A percentile compares a stretch with the other conserved stretches of the same genome.
phyloP scores from a whole-genome alignment of 352 stramenopile genomes.

The Phytophthora capsici region DNA sequence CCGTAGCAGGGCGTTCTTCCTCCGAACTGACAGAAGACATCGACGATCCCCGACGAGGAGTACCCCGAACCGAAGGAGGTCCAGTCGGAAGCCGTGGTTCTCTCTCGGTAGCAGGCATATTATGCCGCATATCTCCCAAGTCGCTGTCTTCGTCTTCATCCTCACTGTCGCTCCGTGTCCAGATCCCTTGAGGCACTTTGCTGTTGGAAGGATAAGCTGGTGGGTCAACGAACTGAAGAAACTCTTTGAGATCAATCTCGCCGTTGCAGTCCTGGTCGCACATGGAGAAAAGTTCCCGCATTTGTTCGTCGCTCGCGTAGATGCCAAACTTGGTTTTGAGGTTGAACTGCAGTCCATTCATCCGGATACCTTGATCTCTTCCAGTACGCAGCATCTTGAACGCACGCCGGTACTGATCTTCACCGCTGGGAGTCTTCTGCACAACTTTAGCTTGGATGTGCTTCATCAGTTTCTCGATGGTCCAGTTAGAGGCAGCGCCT shows the following conservation, averaged over 20 bases:
- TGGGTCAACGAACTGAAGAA: constrained; percentile 75
- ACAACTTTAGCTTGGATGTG: constrained; percentile 84
- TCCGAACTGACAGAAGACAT: constrained; percentile 7
- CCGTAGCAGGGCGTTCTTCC: constrained; percentile 1
- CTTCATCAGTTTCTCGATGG: constrained; percentile 65
- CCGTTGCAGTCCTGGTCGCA: constrained; percentile 72
- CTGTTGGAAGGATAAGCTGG: constrained; percentile 66
- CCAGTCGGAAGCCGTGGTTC: neutral
- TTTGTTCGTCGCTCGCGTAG: constrained; percentile 76
- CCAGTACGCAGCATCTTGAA: constrained; percentile 84
- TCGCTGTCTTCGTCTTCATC: constrained; percentile 28
- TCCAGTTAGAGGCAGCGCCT: constrained; percentile 65
- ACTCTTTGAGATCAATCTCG: constrained; percentile 79
- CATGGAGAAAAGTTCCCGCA: constrained; percentile 66
- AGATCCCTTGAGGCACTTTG: constrained; percentile 61
- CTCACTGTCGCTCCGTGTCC: constrained; percentile 45
- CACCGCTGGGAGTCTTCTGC: constrained; percentile 75
- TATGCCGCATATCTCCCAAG: constrained; percentile 12
- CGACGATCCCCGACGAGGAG: constrained; percentile 3
- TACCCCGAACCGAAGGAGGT: constrained; percentile 3
- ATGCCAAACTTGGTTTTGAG: constrained; percentile 84
- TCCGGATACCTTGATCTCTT: constrained; percentile 68
- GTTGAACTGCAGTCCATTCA: constrained; percentile 78
- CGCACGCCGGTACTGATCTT: constrained; percentile 79
- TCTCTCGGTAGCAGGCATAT: neutral